Evolutionary conservation across 2,329 filamentous ascomycete genomes (phyloP).

Genomic region (Fusarium sp.): DNA sequence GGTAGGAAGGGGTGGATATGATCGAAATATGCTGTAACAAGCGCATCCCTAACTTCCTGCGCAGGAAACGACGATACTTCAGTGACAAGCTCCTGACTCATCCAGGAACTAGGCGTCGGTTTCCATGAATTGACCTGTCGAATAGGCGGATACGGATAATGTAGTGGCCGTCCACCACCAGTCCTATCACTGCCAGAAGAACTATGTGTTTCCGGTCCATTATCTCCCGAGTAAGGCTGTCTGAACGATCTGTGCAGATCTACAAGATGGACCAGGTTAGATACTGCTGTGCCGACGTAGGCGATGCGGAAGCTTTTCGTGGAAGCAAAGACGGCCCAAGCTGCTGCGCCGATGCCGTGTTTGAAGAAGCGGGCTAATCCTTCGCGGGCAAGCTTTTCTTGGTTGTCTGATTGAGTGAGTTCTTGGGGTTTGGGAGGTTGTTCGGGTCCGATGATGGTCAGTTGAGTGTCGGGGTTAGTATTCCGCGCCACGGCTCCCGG

Average conservation of each 20-base stretch:
- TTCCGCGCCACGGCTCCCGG: conserved; percentile 17
- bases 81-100: conserved; percentile 35
- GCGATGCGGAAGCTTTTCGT: conserved; percentile 44
- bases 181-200: conserved; percentile 26
- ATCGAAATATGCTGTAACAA: conserved; percentile 40
- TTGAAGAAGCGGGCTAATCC: conserved; percentile 43
- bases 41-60: conserved; percentile 42
- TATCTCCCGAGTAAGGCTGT: conserved; percentile 32
- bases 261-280: conserved; percentile 40
- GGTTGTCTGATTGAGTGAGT: conserved; percentile 13
- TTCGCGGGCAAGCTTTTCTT: conserved; percentile 41
- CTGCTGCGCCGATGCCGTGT: conserved; percentile 41
- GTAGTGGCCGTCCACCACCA: conserved; percentile 17
- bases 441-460: conserved; percentile 13
- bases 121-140: conserved; percentile 42
- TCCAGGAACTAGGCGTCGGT: conserved; percentile 33
- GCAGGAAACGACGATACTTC: conserved; percentile 42
- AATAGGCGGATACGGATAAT: conserved; percentile 44
- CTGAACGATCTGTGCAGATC: conserved; percentile 42
- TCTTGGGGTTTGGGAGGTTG: conserved; percentile 12
- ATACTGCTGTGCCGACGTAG: conserved; percentile 43
- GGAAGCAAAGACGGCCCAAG: conserved; percentile 42
- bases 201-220: conserved; percentile 25
- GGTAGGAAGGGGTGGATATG: conserved; percentile 44
- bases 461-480: not conserved